phyloP scores from a whole-genome alignment of 2,329 filamentous ascomycete genomes.

The Herpotrichia juniperi region DNA sequence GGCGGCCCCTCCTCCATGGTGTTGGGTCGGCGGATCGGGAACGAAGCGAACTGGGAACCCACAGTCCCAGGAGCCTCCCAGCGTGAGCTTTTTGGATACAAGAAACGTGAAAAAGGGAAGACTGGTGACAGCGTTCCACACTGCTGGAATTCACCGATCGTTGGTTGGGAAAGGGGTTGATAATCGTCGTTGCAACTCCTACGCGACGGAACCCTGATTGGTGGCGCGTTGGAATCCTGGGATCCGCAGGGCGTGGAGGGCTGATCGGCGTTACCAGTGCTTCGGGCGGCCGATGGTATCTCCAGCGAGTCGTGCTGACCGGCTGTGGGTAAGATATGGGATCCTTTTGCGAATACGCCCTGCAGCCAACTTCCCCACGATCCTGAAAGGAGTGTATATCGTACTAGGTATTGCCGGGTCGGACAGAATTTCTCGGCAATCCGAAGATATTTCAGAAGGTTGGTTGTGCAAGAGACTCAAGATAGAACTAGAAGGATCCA shows the following conservation, averaged over 20 bases:
- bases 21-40: slow-evolving; percentile 33
- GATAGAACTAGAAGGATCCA: background rate
- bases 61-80: slow-evolving; percentile 21
- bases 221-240: slow-evolving; percentile 23
- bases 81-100: slow-evolving; percentile 10
- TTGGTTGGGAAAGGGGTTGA: slow-evolving; percentile 15
- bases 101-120: slow-evolving; percentile 1
- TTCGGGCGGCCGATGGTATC: slow-evolving; percentile 10
- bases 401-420: slow-evolving; percentile 1
- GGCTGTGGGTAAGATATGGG: slow-evolving; percentile 1
- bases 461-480: background rate
- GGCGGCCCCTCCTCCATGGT: slow-evolving; percentile 46
- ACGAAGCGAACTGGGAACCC: slow-evolving; percentile 20
- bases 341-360: slow-evolving; percentile 8
- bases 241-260: slow-evolving; percentile 20
- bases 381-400: slow-evolving; percentile 15
- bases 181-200: slow-evolving; percentile 24
- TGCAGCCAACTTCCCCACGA: slow-evolving; percentile 10
- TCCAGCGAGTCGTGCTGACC: slow-evolving; percentile 6
- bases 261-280: slow-evolving; percentile 11
- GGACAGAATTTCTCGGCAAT: too few species aligned
- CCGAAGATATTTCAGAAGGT: background rate
- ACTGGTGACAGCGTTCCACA: slow-evolving; percentile 7
- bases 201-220: slow-evolving; percentile 30
- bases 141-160: background rate